phyloP scores from a whole-genome alignment of 768 basidiomycete genomes.

The Boletellus sp. region DNA sequence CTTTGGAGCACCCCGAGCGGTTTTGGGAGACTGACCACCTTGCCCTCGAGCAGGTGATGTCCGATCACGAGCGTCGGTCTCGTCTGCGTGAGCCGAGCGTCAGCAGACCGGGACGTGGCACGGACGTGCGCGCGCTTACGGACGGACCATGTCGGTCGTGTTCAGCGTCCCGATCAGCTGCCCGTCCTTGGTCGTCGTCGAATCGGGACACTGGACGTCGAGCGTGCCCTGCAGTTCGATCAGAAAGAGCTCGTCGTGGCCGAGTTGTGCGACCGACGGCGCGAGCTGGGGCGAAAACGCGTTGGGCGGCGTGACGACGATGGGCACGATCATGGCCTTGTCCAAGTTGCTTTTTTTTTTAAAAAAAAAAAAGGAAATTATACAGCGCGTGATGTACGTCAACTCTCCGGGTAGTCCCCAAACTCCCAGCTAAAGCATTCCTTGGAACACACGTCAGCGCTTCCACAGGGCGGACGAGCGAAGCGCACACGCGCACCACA shows the following conservation, averaged over 20 bases:
- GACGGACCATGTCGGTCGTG: conserved; percentile 59
- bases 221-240: conserved; percentile 87
- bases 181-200: conserved; percentile 56
- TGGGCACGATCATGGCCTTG: conserved; percentile 60
- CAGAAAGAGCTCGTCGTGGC: conserved; percentile 74
- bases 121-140: neutral
- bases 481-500: conserved; percentile 50
- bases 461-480: too few species aligned
- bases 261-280: conserved; percentile 63
- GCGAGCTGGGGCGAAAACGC: conserved; percentile 46
- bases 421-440: conserved; percentile 74
- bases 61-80: conserved; percentile 81
- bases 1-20: conserved; percentile 74
- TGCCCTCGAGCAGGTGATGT: conserved; percentile 88
- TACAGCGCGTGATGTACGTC: conserved; percentile 1
- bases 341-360: too few species aligned
- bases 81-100: conserved; percentile 40
- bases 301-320: conserved; percentile 39
- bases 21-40: conserved; percentile 68
- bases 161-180: conserved; percentile 76
- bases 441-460: conserved; percentile 29
- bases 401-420: conserved; percentile 38
- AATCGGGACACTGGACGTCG: conserved; percentile 55
- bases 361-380: too few species aligned
- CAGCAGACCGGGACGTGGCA: conserved; percentile 1